These are phyloP conservation scores for Talaromyces sp. DNA, from an alignment of 2,329 filamentous ascomycete species.

Conservation along the genomic window DNA sequence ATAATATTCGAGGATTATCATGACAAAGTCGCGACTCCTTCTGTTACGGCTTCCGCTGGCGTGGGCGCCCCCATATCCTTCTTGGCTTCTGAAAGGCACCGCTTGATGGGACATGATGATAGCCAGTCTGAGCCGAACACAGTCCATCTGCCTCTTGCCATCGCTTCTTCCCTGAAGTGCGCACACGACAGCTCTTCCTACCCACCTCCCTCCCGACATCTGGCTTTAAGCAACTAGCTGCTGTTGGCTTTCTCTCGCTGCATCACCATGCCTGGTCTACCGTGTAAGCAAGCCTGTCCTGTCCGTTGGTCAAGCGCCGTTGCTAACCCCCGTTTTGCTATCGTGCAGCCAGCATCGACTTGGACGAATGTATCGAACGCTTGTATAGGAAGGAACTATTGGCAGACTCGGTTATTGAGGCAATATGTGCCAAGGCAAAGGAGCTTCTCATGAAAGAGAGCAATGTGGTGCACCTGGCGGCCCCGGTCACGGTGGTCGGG, in stretches of 20 bases:
- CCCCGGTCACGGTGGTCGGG: slow-evolving; percentile 93
- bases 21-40: neutral
- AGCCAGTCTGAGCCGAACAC: slow-evolving; percentile 2
- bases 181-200: slow-evolving; percentile 7
- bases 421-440: slow-evolving; percentile 98
- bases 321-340: neutral
- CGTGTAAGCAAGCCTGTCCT: slow-evolving; percentile 26
- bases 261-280: slow-evolving; percentile 41
- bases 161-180: slow-evolving; percentile 6
- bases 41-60: neutral
- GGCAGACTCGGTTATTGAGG: slow-evolving; percentile 96
- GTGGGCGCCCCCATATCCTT: neutral
- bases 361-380: slow-evolving; percentile 96
- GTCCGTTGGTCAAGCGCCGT: neutral
- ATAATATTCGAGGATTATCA: neutral
- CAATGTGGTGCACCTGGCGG: slow-evolving; percentile 95
- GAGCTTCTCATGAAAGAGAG: slow-evolving; percentile 99
- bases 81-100: neutral
- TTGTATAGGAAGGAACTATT: slow-evolving; percentile 96
- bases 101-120: slow-evolving; percentile 3
- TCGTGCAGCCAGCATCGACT: slow-evolving; percentile 76
- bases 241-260: neutral
- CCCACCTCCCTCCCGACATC: neutral
- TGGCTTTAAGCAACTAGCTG: neutral
- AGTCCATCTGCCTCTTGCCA: neutral